Base-by-base conservation (phyloP, 495 filamentous ascomycete species). In the Aspergillus incahuasiensis region DNA sequence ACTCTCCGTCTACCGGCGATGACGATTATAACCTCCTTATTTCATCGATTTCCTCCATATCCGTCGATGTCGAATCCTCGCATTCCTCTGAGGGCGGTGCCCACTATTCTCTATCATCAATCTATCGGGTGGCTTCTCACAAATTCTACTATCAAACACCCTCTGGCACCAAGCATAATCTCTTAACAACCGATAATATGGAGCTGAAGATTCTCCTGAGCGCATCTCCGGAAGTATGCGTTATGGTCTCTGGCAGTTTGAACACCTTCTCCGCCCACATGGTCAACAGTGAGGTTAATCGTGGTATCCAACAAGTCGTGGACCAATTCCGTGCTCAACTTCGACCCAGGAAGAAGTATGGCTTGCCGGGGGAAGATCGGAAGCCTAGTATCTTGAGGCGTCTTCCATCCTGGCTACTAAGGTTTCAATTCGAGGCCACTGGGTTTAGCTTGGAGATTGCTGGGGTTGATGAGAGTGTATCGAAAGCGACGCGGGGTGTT, bases 61-160 rank as follows among this genome's bases (percentile, higher is more conserved):
- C 91, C 0, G 72, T 97, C 25, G 95, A 97, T 63, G 78, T 92
- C 18, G 94, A 99, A 64, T 97, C 94, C 5, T 95, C 89, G 11
- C 94, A 99, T 72, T 95, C 92, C 19, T 78, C 86, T 6, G 86
- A 88, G 43, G 91, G 87, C 34, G 88, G 95, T 12, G 74, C 87
- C 5, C 89, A 95, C 63, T 99, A 99, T 67, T 86, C 87, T 19
- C 74, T 99, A 9, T 82, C 83, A 7, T 89, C 91, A 1, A 86
- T 87, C 9, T 84, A 94, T 64, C 82, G 95, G 39, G 75, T 97
- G 42, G 84, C 88, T 49, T 89, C 89, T 2, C 91, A 99, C 64
- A 84, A 94, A 59, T 79, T 99, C 5, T 99, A 97, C 70, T 99
- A 99, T 66, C 95, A 95, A 62, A 96, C 91, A 0, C 85, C 83